Evolutionary conservation across 768 basidiomycete species (phyloP).

Genomic region (Phlebiopsis flavidoalba): DNA sequence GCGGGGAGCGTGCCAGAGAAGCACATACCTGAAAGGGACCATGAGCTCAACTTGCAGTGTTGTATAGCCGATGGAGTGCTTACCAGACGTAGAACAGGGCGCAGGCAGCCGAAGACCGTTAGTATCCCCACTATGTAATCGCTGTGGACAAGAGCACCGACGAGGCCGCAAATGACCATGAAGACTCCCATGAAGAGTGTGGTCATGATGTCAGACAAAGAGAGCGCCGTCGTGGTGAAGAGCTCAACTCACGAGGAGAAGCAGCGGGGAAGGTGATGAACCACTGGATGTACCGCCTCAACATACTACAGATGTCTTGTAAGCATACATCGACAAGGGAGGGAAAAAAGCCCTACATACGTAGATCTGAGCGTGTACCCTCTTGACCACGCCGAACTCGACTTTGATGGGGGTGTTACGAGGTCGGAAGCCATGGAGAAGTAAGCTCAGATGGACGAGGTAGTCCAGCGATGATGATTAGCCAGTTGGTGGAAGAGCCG

Average conservation of each 20-base stretch:
- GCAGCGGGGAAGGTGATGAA: conserved; percentile 45
- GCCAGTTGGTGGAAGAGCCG: conserved; percentile 47
- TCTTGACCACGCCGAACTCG: conserved; percentile 36
- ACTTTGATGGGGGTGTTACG: conserved; percentile 37
- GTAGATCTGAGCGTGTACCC: conserved; percentile 37
- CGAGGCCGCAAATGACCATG: conserved; percentile 37
- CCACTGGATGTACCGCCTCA: conserved; percentile 48
- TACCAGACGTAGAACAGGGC: conserved; percentile 38
- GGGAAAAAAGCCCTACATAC: conserved; percentile 24
- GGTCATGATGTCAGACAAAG: conserved; percentile 41
- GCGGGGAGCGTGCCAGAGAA: conserved; percentile 24
- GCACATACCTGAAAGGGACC: conserved; percentile 20
- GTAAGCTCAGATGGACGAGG: conserved; percentile 40
- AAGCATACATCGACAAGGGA: background rate
- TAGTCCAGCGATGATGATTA: conserved; percentile 40
- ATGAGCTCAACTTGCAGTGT: background rate
- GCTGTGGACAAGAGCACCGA: conserved; percentile 42
- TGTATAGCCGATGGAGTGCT: background rate
- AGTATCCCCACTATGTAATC: conserved; percentile 51
- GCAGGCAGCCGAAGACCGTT: conserved; percentile 37
- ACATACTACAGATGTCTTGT: conserved; percentile 28
- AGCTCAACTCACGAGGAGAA: conserved; percentile 44
- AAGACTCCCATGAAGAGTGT: conserved; percentile 41
- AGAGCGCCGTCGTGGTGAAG: conserved; percentile 40
- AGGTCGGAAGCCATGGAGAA: conserved; percentile 56